Percentiles rank a stretch among this genome's conserved stretches.
Evolutionary conservation across 257 asterid genomes (phyloP).

Genomic region (Cynanchum wilfordii): DNA sequence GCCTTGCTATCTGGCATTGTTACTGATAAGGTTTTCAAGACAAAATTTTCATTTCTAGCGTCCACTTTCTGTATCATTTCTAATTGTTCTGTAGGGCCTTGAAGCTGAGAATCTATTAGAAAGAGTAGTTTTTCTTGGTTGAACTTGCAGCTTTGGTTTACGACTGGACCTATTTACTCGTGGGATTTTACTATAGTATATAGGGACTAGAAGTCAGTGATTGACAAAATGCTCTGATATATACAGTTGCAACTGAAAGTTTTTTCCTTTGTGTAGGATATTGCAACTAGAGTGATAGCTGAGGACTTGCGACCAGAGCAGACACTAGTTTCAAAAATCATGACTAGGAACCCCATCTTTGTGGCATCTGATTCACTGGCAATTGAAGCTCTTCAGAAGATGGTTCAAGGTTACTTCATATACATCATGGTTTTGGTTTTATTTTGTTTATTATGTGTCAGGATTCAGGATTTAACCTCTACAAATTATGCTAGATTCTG

Average conservation of each 20-base stretch:
- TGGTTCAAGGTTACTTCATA: conserved; percentile 78
- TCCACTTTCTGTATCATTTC: neutral
- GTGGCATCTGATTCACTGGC: conserved; percentile 85
- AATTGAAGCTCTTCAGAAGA: conserved; percentile 95
- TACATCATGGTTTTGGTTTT: neutral
- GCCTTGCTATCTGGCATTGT: conserved; percentile 95
- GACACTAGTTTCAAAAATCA: conserved; percentile 74
- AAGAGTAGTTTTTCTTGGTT: neutral
- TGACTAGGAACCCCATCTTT: conserved; percentile 93
- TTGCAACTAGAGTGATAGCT: conserved; percentile 89
- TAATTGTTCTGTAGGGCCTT: neutral
- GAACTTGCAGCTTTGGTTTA: neutral
- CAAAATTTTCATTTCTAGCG: conserved; percentile 1
- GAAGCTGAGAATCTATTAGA: neutral
- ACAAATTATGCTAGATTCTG: neutral
- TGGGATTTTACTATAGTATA: neutral
- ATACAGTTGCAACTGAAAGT: neutral
- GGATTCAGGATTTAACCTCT: neutral
- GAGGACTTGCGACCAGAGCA: conserved; percentile 90
- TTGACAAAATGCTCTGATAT: neutral
- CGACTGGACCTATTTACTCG: neutral
- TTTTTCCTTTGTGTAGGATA: conserved; percentile 48
- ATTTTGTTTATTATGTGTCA: neutral
- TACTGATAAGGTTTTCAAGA: conserved; percentile 69
- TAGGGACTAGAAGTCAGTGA: neutral